Conservation (phyloP, 768 basidiomycete species). For the Kwoniella botswanensis region DNA sequence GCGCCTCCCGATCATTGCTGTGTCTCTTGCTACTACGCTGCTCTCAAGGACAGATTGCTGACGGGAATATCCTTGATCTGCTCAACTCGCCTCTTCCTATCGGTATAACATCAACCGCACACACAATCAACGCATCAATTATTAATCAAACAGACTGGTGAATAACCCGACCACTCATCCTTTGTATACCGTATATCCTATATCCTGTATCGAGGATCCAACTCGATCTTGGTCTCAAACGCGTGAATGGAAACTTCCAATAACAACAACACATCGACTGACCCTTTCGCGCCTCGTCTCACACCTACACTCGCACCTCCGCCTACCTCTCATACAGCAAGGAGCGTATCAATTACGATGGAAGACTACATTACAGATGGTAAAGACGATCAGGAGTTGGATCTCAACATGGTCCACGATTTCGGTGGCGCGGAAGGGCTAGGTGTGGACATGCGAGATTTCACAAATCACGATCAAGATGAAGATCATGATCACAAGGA, state of each 20-base stretch:
- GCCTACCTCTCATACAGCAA: conserved; percentile 10
- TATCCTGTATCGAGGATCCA: too few species aligned
- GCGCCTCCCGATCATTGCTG: background rate
- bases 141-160: background rate
- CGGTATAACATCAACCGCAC: background rate
- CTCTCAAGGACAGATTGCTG: background rate
- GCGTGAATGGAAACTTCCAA: conserved; percentile 19
- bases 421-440: conserved; percentile 46
- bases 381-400: conserved; percentile 30
- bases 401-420: conserved; percentile 51
- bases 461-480: conserved; percentile 32
- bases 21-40: background rate
- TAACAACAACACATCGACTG: background rate
- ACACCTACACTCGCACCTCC: conserved; percentile 21
- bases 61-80: background rate
- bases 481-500: conserved; percentile 17
- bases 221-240: background rate
- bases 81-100: background rate
- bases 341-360: conserved; percentile 31
- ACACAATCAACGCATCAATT: background rate
- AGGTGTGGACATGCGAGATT: conserved; percentile 53
- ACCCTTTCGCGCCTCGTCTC: conserved; percentile 24
- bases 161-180: background rate
- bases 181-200: background rate
- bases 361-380: conserved; percentile 23